Evolutionary conservation across 108 stramenopile species (phyloP).

Genomic region (Pseudonitzschia multiseries): DNA sequence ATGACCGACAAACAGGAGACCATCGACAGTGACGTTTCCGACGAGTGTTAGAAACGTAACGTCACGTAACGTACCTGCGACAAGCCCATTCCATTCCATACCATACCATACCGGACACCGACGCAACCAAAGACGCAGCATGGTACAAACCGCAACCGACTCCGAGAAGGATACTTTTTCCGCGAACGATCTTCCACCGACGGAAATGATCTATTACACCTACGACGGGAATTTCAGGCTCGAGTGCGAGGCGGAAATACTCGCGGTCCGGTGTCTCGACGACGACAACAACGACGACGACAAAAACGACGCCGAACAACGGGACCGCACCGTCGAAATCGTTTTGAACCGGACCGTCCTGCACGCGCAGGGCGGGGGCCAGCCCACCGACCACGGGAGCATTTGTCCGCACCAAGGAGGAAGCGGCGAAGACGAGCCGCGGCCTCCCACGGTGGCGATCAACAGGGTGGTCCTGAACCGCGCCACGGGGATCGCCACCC

Average conservation of each 20-base stretch:
- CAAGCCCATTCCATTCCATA: too few relatives aligned
- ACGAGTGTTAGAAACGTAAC: too few relatives aligned
- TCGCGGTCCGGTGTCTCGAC: background rate
- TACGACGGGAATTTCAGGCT: slow-evolving; percentile 72
- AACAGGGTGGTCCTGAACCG: slow-evolving; percentile 64
- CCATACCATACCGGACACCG: too few relatives aligned
- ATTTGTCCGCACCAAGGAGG: slow-evolving; percentile 24
- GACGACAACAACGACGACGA: background rate
- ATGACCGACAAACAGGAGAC: too few relatives aligned
- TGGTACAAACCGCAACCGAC: too few relatives aligned
- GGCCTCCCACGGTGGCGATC: slow-evolving; percentile 31
- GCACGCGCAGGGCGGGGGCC: slow-evolving; percentile 88
- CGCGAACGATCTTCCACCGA: slow-evolving; percentile 16
- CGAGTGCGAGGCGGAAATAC: slow-evolving; percentile 47
- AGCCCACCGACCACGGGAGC: slow-evolving; percentile 75
- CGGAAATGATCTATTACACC: slow-evolving; percentile 71
- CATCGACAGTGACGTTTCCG: too few relatives aligned
- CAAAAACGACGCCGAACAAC: background rate
- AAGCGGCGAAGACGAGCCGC: background rate
- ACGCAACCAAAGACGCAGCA: too few relatives aligned
- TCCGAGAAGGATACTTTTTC: too few relatives aligned
- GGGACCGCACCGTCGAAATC: background rate
- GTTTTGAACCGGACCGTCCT: slow-evolving; percentile 45
- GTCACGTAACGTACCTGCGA: too few relatives aligned
- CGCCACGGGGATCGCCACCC: slow-evolving; percentile 55